Evolutionary conservation across 768 basidiomycete genomes (phyloP).

Genomic region (Russula earlei): DNA sequence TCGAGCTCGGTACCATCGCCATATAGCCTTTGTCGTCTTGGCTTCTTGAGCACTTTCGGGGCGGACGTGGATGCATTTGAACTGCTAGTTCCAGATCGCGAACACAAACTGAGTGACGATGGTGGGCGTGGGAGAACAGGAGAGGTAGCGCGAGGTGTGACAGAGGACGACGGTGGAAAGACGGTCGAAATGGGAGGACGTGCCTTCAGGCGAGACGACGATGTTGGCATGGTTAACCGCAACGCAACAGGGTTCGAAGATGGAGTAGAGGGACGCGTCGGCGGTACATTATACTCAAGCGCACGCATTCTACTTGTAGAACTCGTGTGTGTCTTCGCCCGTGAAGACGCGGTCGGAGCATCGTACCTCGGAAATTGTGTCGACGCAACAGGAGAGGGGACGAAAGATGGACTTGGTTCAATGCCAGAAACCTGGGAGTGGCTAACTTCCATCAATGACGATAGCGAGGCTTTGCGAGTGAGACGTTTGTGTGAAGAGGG

Average conservation of each 20-base stretch:
- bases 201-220: constrained; percentile 56
- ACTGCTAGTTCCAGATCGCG: constrained; percentile 25
- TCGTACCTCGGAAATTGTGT: constrained; percentile 49
- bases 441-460: constrained; percentile 57
- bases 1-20: constrained; percentile 90
- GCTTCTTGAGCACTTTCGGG: constrained; percentile 62
- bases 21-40: constrained; percentile 67
- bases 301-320: constrained; percentile 53
- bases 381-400: constrained; percentile 28
- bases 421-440: constrained; percentile 49
- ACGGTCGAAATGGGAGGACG: constrained; percentile 70
- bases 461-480: constrained; percentile 69
- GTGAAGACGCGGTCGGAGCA: constrained; percentile 71
- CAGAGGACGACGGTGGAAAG: constrained; percentile 41
- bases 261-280: constrained; percentile 70
- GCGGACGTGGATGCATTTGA: constrained; percentile 36
- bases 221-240: constrained; percentile 82
- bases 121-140: constrained; percentile 50
- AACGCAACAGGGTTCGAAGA: constrained; percentile 69
- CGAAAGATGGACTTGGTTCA: constrained; percentile 28
- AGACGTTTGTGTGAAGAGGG: constrained; percentile 54
- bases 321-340: constrained; percentile 60
- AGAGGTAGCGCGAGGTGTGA: constrained; percentile 43
- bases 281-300: constrained; percentile 60
- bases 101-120: constrained; percentile 41